phyloP scores from a whole-genome alignment of 441 rosid species.

The Gossypium lobatum region DNA sequence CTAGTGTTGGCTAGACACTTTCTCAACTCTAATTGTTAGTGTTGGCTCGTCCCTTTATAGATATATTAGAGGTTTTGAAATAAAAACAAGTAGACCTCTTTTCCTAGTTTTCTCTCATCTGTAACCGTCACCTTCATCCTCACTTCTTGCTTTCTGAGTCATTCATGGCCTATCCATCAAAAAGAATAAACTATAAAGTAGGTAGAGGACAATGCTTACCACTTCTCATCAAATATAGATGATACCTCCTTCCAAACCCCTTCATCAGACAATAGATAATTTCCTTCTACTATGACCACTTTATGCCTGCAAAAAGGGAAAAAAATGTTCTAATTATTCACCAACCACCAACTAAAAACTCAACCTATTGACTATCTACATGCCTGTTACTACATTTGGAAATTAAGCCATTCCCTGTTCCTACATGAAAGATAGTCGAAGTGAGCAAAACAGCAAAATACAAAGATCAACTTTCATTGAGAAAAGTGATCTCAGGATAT shows the following conservation, averaged over 20 bases:
- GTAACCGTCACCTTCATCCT: no score
- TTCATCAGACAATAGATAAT: slow-evolving; percentile 58
- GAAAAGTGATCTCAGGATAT: background rate
- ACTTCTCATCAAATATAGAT: slow-evolving; percentile 71
- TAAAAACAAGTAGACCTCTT: no score
- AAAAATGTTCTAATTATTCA: background rate
- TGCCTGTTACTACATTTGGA: background rate
- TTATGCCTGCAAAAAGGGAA: slow-evolving; percentile 57
- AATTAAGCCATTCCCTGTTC: background rate
- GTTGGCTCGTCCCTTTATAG: no score
- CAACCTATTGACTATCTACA: background rate
- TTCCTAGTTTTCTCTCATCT: no score
- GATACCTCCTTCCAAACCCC: slow-evolving; percentile 75
- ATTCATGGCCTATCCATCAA: background rate
- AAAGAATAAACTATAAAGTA: background rate
- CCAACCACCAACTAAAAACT: background rate
- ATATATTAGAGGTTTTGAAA: no score
- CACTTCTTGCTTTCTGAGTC: no score
- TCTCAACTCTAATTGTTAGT: no score
- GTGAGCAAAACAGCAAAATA: background rate
- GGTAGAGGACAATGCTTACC: slow-evolving; percentile 37
- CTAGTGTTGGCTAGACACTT: no score
- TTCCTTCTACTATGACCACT: slow-evolving; percentile 83
- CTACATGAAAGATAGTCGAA: background rate
- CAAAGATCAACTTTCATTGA: background rate